A percentile compares a stretch with the other conserved stretches of the same genome.
These are phyloP conservation scores for Casuarina cunninghamiana DNA, from an alignment of 306 rosid species.

Conservation along the genomic window DNA sequence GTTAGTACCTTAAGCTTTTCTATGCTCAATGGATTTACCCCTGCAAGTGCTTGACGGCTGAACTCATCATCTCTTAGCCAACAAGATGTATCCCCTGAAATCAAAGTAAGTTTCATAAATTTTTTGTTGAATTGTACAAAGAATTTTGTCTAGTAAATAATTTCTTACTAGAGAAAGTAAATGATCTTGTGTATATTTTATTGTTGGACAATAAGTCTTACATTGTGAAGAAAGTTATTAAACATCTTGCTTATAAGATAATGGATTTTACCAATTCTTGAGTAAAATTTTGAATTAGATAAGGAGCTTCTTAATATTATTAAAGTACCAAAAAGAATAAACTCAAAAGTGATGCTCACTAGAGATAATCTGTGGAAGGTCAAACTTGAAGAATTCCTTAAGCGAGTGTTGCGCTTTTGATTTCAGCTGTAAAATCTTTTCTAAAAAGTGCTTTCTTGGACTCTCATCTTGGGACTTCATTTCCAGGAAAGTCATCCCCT, in stretches of 20 bases:
- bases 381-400: slow-evolving; percentile 9
- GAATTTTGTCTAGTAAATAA: not conserved
- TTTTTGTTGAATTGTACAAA: not conserved
- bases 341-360: not conserved
- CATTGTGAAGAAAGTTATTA: no score
- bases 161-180: no score
- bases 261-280: no score
- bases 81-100: slow-evolving; percentile 3
- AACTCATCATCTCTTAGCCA: slow-evolving; percentile 8
- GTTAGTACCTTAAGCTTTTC: slow-evolving; percentile 9
- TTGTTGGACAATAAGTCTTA: no score
- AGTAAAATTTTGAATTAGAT: no score
- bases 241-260: no score
- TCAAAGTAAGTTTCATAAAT: not conserved
- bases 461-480: not conserved
- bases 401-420: not conserved
- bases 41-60: slow-evolving; percentile 17
- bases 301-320: not conserved
- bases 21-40: slow-evolving; percentile 10
- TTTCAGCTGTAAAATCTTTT: not conserved
- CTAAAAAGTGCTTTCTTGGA: not conserved
- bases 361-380: not conserved
- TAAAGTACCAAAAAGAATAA: not conserved
- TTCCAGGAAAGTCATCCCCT: not conserved
- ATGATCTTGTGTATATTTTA: no score